Conservation (phyloP, 2,329 filamentous ascomycete species). For the Paramyrothecium roridum region DNA sequence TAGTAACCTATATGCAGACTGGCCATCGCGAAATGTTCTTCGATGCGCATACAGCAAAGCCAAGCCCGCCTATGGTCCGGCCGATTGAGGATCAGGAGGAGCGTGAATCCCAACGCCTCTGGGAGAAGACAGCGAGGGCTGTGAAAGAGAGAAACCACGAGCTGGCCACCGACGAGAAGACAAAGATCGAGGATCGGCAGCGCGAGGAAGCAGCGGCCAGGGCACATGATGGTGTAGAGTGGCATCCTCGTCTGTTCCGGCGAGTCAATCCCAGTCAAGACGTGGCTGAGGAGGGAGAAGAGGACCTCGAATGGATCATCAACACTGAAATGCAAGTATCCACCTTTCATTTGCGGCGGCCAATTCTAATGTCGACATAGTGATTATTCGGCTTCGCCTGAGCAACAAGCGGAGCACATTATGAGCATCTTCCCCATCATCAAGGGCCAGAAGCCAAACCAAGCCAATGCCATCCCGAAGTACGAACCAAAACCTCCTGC, state of each 20-base stretch:
- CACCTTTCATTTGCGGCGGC: neutral
- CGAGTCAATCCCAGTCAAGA: constrained; percentile 67
- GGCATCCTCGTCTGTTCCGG: constrained; percentile 85
- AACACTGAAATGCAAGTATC: constrained; percentile 73
- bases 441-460: constrained; percentile 63
- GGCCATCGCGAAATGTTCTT: constrained; percentile 89
- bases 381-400: constrained; percentile 48
- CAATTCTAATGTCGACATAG: constrained; percentile 17
- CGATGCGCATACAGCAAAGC: constrained; percentile 75
- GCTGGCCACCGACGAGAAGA: constrained; percentile 89
- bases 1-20: constrained; percentile 51
- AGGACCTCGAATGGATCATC: constrained; percentile 93
- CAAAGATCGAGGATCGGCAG: constrained; percentile 91
- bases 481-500: constrained; percentile 25
- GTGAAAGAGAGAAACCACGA: constrained; percentile 85
- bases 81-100: constrained; percentile 84
- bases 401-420: constrained; percentile 77
- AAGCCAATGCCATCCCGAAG: constrained; percentile 53
- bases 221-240: constrained; percentile 75
- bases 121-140: constrained; percentile 77
- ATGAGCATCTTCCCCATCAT: constrained; percentile 82
- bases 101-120: constrained; percentile 85
- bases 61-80: constrained; percentile 68
- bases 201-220: constrained; percentile 82
- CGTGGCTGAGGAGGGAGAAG: constrained; percentile 74